Base-by-base conservation (phyloP, 768 basidiomycete genomes). In the Pleurotus eryngii region DNA sequence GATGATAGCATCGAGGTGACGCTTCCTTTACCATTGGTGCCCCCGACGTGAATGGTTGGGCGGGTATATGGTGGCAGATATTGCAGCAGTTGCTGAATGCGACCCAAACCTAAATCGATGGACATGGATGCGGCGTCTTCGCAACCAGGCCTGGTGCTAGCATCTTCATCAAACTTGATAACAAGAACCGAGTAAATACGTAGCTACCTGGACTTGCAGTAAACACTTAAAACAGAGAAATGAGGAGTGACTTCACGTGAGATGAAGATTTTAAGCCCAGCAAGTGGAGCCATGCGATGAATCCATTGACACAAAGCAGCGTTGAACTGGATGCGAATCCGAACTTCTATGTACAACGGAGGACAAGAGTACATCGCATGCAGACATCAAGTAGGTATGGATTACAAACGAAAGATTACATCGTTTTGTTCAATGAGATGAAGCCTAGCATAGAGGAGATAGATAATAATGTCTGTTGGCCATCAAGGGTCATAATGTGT, bases 11-110 rank as follows among this genome's bases (percentile, higher is more conserved):
- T 76, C 4, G 88, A 87, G 1, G 93, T 86, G 11, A 96, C 92
- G 63, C 92, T 95, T 37, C 97, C 97, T 71, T 98, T 99, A 7
- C 96, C 96, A 71, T 99, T 98, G 0, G 97, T 99, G 0, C 97
- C 97, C 6, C 94, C 86, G 57, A 98, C 81, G 66, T 99, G 97
- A 37, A 91, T 77, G 0, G 94, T 92, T 0, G 94, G 96, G 2
- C 91, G 81, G 0, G 77, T 83, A 65, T 90, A 88, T 0, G 76
- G 71, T 0, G 83, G 84, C 4, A 96, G 72, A 62, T 77, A 64
- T 2, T 68, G 57, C 35, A 87, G 78, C 0, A 94, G 76, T 3
- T 57, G 68, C 43, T 67, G 64, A 38, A 92, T 76, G 5, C 87
- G 81, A 54, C 84, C 76, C 3, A 92, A 76, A 11, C 81, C 79